phyloP scores from a whole-genome alignment of 352 stramenopile species.

The Phytophthora capsici region DNA sequence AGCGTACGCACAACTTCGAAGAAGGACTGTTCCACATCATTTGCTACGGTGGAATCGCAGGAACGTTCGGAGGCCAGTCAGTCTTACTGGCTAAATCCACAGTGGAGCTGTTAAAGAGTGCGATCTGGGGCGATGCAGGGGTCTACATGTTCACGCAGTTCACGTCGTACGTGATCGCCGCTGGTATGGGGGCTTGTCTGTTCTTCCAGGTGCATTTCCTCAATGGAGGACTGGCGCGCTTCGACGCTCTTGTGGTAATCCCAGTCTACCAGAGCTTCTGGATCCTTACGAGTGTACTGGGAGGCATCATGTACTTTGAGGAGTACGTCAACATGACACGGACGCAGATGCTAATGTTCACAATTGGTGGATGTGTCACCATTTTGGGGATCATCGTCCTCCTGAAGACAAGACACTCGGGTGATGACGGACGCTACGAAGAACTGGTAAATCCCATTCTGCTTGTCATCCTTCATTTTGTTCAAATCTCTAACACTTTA shows the following conservation, averaged over 20 bases:
- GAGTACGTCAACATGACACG: constrained; percentile 89
- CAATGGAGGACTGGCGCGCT: constrained; percentile 88
- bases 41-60: constrained; percentile 88
- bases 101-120: constrained; percentile 91
- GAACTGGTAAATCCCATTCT: constrained; percentile 55
- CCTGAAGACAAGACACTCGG: constrained; percentile 62
- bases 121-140: constrained; percentile 83
- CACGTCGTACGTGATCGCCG: constrained; percentile 84
- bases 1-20: constrained; percentile 72
- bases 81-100: constrained; percentile 91
- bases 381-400: constrained; percentile 81
- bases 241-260: constrained; percentile 90
- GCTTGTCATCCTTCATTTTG: constrained; percentile 11
- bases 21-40: constrained; percentile 82
- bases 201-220: constrained; percentile 89
- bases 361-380: constrained; percentile 73
- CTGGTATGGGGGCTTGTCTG: constrained; percentile 68
- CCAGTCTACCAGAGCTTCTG: constrained; percentile 93
- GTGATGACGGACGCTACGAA: constrained; percentile 58
- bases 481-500: not conserved
- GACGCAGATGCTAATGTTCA: constrained; percentile 84
- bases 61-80: constrained; percentile 90
- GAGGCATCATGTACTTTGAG: constrained; percentile 93
- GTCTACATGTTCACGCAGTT: constrained; percentile 79
- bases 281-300: constrained; percentile 91